Evolutionary conservation across 2,329 filamentous ascomycete genomes (phyloP), one percentile per base, ranked within the genome.

Genomic region (Trichophyton mentagrophytes): DNA sequence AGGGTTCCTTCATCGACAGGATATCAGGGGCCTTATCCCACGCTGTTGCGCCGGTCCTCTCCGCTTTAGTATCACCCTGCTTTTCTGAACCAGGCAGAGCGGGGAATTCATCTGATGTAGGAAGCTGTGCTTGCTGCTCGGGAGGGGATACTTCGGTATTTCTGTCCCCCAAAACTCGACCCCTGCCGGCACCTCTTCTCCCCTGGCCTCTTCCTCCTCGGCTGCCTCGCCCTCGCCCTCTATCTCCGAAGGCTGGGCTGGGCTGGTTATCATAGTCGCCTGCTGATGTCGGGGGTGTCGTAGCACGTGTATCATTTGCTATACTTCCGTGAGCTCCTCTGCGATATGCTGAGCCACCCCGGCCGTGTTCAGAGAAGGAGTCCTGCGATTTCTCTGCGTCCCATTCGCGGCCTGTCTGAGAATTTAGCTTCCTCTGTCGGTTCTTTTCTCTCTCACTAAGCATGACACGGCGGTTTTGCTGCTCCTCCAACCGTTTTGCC

Each of bases 361-460:
- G 64, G 64, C 73, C 61, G 44, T 60, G 59, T 62, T 58, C 58
- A 13, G 55, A 46, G 69, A 74, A 82, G 53, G 81, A 78, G 46
- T 83, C 80, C 63, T 84, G 81, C 6, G 75, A 73, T 70, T 86
- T 85, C 64, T 82, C 78, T 3, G 78, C 74, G 69, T 86, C 83
- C 83, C 83, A 86, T 66, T 85, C 83, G 15, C 83, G 72, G 0
- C 82, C 82, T 1, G 74, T 77, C 66, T 81, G 73, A 1, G 82
- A 81, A 47, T 82, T 79, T 9, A 86, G 70, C 66, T 86, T 86
- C 56, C 83, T 70, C 64, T 77, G 75, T 42, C 83, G 72, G 64
- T 85, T 85, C 67, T 77, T 78, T 69, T 86, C 83, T 20, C 83
- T 75, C 71, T 86, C 83, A 22, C 76, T 78, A 71, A 84, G 82